A percentile compares a stretch with the other conserved stretches of the same genome.
These are phyloP conservation scores for Auxenochlorella protothecoides DNA, from an alignment of 139 green algal species.

Conservation along the genomic window DNA sequence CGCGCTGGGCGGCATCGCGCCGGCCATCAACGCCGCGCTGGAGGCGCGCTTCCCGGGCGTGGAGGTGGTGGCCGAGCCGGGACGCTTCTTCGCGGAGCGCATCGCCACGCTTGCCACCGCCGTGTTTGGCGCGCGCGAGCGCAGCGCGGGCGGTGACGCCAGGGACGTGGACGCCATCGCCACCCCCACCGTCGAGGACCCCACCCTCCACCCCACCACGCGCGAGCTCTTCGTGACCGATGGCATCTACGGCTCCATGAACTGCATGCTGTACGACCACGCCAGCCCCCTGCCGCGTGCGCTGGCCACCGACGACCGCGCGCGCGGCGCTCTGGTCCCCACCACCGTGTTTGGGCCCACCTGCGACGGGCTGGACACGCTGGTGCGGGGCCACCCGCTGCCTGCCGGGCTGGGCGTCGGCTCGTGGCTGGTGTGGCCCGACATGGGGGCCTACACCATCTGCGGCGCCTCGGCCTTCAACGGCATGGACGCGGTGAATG, in stretches of 20 bases:
- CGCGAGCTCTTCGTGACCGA: constrained; percentile 66
- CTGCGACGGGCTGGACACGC: constrained; percentile 70
- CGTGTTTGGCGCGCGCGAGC: constrained; percentile 71
- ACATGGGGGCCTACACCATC: constrained; percentile 88
- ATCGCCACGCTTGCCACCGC: constrained; percentile 60
- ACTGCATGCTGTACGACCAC: constrained; percentile 85
- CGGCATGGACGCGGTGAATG: constrained; percentile 34
- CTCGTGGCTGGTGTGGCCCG: constrained; percentile 88
- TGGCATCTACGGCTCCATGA: constrained; percentile 95
- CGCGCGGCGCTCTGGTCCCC: constrained; percentile 4
- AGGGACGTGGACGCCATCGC: constrained; percentile 1
- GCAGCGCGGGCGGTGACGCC: constrained; percentile 4
- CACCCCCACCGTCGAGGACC: no score
- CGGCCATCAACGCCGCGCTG: constrained; percentile 74
- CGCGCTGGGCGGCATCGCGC: constrained; percentile 58
- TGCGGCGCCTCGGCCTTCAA: constrained; percentile 79
- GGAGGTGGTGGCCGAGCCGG: constrained; percentile 87
- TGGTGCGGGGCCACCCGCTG: constrained; percentile 15
- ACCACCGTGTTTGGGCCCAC: constrained; percentile 82
- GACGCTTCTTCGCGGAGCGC: constrained; percentile 94
- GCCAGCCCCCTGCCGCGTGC: constrained; percentile 21
- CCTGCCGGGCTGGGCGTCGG: constrained; percentile 46
- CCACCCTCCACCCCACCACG: no score
- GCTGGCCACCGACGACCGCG: constrained; percentile 21
- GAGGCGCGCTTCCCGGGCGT: constrained; percentile 73